Percentiles rank a stretch among this genome's conserved stretches.
phyloP scores from a whole-genome alignment of 1,284 basidiomycete species.

The Sporisorium sorghi region DNA sequence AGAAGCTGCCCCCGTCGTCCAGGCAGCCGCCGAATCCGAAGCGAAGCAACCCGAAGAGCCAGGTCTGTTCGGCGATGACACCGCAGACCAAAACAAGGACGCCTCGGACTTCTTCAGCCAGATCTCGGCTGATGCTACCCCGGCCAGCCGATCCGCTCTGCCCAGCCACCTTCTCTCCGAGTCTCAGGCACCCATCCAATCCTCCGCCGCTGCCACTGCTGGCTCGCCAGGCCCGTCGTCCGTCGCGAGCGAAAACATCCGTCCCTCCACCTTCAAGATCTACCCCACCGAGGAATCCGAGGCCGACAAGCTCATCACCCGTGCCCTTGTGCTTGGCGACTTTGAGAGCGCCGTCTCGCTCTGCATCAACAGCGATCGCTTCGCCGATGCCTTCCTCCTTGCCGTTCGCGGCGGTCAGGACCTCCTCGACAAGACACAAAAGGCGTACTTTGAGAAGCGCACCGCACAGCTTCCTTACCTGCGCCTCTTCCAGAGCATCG shows the following conservation, averaged over 20 bases:
- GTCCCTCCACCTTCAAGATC: constrained; percentile 83
- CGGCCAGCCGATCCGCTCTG: constrained; percentile 72
- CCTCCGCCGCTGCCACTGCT: constrained; percentile 72
- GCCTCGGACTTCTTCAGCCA: constrained; percentile 87
- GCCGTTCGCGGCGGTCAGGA: constrained; percentile 91
- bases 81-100: constrained; percentile 74
- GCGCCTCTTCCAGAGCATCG: constrained; percentile 93
- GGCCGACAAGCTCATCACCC: constrained; percentile 87
- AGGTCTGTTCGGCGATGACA: constrained; percentile 87
- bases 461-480: constrained; percentile 85
- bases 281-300: constrained; percentile 90
- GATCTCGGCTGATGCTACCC: constrained; percentile 70
- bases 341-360: constrained; percentile 91
- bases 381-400: constrained; percentile 92
- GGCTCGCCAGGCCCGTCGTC: constrained; percentile 74
- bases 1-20: constrained; percentile 71
- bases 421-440: constrained; percentile 88
- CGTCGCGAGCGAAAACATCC: constrained; percentile 77
- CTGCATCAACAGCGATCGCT: constrained; percentile 88
- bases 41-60: constrained; percentile 71
- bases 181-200: constrained; percentile 70
- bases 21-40: constrained; percentile 70
- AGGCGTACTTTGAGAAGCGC: constrained; percentile 89
- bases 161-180: constrained; percentile 76
- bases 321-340: constrained; percentile 92